phyloP scores from a whole-genome alignment of 2,329 filamentous ascomycete species.

The Shiraia sp. region DNA sequence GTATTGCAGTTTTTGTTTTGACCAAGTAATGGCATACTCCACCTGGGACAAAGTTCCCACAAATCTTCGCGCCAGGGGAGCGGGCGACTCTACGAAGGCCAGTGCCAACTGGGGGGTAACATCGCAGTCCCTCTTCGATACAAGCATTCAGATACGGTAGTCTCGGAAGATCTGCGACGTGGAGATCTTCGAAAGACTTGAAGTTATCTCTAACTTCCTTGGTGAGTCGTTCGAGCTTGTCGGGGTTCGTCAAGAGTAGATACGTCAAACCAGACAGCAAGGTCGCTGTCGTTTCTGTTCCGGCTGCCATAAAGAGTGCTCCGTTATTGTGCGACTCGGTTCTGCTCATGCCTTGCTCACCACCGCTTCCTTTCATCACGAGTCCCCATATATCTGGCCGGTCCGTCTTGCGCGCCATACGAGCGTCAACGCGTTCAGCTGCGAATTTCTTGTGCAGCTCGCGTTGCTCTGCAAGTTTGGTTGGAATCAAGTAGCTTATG shows the following conservation, averaged over 20 bases:
- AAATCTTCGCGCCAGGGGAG: constrained; percentile 26
- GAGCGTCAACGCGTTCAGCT: constrained; percentile 20
- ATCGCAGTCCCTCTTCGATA: constrained; percentile 49
- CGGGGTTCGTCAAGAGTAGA: constrained; percentile 23
- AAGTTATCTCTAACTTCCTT: constrained; percentile 26
- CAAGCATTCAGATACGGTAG: constrained; percentile 48
- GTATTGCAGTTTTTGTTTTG: background rate
- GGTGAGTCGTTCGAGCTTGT: constrained; percentile 16
- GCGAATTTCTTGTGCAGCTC: constrained; percentile 15
- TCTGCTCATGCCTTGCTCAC: constrained; percentile 7
- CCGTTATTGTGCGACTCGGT: constrained; percentile 35
- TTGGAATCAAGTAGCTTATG: constrained; percentile 7
- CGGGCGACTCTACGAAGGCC: constrained; percentile 36
- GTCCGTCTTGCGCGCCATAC: constrained; percentile 23
- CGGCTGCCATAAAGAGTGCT: constrained; percentile 29
- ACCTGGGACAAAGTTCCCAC: constrained; percentile 39
- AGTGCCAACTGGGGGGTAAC: constrained; percentile 49
- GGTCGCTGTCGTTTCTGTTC: constrained; percentile 35
- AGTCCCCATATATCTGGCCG: constrained; percentile 46
- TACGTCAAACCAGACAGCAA: constrained; percentile 31
- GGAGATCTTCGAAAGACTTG: constrained; percentile 17
- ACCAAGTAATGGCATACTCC: constrained; percentile 11
- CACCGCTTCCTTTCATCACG: constrained; percentile 32
- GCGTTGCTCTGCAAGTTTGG: constrained; percentile 9
- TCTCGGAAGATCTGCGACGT: constrained; percentile 15